These are phyloP conservation scores for Stagonosporopsis rhizophila DNA, from an alignment of 2,329 filamentous ascomycete species.

Conservation along the genomic window DNA sequence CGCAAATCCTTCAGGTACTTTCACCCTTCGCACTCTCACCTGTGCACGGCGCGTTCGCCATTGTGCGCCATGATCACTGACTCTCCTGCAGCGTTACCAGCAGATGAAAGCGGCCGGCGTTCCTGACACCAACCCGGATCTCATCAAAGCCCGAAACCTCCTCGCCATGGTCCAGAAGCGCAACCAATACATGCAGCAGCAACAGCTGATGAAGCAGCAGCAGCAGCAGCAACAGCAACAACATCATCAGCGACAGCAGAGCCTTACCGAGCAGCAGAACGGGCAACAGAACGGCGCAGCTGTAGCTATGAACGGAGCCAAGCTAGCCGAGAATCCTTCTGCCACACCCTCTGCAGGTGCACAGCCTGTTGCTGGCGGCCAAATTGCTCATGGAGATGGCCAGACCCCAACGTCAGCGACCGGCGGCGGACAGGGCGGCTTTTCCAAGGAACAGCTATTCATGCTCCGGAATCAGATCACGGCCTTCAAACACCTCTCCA, in stretches of 20 bases:
- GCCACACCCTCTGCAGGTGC: constrained; percentile 29
- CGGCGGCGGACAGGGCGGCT: constrained; percentile 27
- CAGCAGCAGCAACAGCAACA: constrained; percentile 65
- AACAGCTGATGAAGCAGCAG: constrained; percentile 53
- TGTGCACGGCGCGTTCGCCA: constrained; percentile 7
- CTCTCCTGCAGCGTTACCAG: constrained; percentile 74
- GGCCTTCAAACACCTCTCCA: constrained; percentile 88
- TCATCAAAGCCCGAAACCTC: constrained; percentile 79
- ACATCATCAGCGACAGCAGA: constrained; percentile 63
- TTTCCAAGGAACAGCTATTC: constrained; percentile 72
- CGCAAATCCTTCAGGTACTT: constrained; percentile 74
- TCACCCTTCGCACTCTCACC: constrained; percentile 2
- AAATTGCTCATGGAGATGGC: constrained; percentile 49
- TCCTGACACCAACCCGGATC: constrained; percentile 83
- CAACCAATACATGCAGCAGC: constrained; percentile 56
- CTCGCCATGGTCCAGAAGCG: constrained; percentile 73
- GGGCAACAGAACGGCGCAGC: constrained; percentile 59
- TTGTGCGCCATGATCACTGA: constrained; percentile 43
- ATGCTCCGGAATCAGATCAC: constrained; percentile 85
- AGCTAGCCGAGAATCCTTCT: constrained; percentile 40
- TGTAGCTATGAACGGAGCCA: constrained; percentile 56
- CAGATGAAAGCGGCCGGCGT: constrained; percentile 88
- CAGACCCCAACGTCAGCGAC: constrained; percentile 45
- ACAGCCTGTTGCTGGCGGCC: constrained; percentile 34
- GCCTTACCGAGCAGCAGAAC: constrained; percentile 55